A percentile compares a stretch with the other conserved stretches of the same genome.
Conservation (phyloP, 2,329 filamentous ascomycete species). For the Gnomoniopsis smithogilvyi region DNA sequence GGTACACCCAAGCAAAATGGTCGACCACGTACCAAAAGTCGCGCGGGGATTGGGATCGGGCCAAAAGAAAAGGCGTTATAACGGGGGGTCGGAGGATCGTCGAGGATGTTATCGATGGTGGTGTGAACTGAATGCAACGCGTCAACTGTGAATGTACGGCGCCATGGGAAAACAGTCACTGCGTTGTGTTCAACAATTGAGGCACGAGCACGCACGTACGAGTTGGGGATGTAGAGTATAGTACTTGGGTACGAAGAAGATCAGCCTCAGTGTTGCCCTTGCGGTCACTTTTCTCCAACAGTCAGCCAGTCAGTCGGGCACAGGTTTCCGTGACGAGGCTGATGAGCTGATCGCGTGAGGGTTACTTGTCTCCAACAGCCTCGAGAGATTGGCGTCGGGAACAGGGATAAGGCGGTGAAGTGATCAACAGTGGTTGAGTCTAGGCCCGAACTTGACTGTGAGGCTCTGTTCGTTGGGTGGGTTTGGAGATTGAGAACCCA, state of each 20-base stretch:
- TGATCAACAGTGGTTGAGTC: not conserved
- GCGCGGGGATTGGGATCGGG: not conserved
- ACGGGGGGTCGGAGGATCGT: not conserved
- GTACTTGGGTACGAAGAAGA: not conserved
- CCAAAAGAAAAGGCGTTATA: not conserved
- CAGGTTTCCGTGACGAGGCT: not conserved
- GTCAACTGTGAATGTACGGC: not conserved
- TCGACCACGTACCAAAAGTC: not conserved
- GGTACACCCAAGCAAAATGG: not conserved
- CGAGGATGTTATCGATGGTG: not conserved
- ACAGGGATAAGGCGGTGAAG: not conserved
- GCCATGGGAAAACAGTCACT: not conserved
- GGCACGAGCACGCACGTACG: not conserved
- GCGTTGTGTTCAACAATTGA: not conserved
- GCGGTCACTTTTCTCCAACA: not conserved
- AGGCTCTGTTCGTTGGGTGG: slow-evolving; percentile 7
- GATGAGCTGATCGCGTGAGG: not conserved
- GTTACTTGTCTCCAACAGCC: not conserved
- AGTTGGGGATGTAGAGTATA: not conserved
- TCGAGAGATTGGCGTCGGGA: not conserved
- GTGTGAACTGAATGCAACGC: not conserved
- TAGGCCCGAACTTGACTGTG: not conserved
- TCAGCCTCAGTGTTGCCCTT: not conserved
- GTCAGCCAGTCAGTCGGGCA: not conserved
- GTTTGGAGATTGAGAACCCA: not conserved